phyloP scores from a whole-genome alignment of 2,329 filamentous ascomycete species.

The Colletotrichum horii region DNA sequence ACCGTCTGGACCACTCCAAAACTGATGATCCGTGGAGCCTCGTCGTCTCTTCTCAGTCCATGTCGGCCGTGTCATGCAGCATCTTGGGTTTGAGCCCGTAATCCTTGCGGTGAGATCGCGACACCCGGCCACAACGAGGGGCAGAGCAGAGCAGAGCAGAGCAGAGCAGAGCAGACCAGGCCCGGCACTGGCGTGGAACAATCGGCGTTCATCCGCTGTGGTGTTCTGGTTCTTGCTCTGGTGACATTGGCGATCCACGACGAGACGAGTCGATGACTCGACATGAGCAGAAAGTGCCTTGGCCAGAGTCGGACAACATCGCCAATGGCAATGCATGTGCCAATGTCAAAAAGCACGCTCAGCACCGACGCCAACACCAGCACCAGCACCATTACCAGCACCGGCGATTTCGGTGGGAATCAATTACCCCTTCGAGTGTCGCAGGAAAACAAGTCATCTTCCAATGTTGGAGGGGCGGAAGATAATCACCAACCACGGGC shows the following conservation, averaged over 20 bases:
- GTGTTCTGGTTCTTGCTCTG: neutral
- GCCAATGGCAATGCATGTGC: neutral
- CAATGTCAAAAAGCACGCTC: neutral
- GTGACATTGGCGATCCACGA: neutral
- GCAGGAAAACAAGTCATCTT: constrained; percentile 4
- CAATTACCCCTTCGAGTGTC: neutral
- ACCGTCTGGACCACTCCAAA: constrained; percentile 15
- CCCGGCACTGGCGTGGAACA: neutral
- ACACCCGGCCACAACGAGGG: neutral
- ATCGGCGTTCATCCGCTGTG: neutral
- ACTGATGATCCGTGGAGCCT: constrained; percentile 13
- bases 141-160: neutral
- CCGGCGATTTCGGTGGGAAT: neutral
- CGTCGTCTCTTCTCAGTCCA: neutral
- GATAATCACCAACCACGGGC: neutral
- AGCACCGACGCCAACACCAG: neutral
- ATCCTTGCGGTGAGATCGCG: constrained; percentile 2
- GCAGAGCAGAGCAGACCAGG: neutral
- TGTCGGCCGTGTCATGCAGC: neutral
- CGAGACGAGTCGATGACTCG: neutral
- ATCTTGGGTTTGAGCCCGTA: neutral
- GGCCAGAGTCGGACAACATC: neutral
- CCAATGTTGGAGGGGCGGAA: neutral
- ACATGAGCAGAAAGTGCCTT: neutral
- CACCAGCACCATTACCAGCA: neutral